Conservation (phyloP, 1,139 yeast species). For the Debaryomyces sp. region DNA sequence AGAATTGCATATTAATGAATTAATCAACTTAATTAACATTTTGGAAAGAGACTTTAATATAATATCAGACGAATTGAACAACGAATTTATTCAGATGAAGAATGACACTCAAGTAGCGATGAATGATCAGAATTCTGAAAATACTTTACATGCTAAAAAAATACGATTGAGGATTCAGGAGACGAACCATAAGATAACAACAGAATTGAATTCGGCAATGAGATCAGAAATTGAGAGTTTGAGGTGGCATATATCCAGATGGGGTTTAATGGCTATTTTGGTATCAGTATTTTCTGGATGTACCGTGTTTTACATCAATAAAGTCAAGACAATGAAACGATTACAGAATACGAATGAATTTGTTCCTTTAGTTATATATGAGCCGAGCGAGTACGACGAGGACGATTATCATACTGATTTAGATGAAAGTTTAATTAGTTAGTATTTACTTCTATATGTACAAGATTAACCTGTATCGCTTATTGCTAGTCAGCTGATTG, state of each 20-base stretch:
- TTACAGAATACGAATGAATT: slow-evolving; percentile 37
- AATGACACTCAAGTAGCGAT: slow-evolving; percentile 84
- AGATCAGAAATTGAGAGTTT: slow-evolving; percentile 85
- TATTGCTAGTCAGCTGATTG: slow-evolving; percentile 7
- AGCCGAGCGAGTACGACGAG: slow-evolving; percentile 52
- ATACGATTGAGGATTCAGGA: slow-evolving; percentile 78
- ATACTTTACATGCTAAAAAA: slow-evolving; percentile 72
- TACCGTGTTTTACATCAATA: slow-evolving; percentile 43
- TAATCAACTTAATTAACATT: slow-evolving; percentile 66
- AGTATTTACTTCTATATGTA: slow-evolving; percentile 1
- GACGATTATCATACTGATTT: slow-evolving; percentile 51
- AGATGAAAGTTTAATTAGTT: slow-evolving; percentile 24
- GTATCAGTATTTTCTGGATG: slow-evolving; percentile 45
- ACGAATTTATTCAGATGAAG: slow-evolving; percentile 62
- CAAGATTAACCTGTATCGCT: not conserved
- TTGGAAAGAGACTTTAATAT: slow-evolving; percentile 72
- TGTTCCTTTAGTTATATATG: slow-evolving; percentile 48
- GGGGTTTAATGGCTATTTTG: slow-evolving; percentile 72
- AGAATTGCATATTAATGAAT: slow-evolving; percentile 69
- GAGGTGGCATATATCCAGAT: slow-evolving; percentile 91
- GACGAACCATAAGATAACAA: slow-evolving; percentile 81
- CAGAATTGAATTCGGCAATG: slow-evolving; percentile 79
- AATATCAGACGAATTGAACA: slow-evolving; percentile 77
- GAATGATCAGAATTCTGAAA: slow-evolving; percentile 85
- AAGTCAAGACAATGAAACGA: slow-evolving; percentile 27